Conservation (phyloP, 73 alveolate genomes). For the Paramecium sonneborni region DNA sequence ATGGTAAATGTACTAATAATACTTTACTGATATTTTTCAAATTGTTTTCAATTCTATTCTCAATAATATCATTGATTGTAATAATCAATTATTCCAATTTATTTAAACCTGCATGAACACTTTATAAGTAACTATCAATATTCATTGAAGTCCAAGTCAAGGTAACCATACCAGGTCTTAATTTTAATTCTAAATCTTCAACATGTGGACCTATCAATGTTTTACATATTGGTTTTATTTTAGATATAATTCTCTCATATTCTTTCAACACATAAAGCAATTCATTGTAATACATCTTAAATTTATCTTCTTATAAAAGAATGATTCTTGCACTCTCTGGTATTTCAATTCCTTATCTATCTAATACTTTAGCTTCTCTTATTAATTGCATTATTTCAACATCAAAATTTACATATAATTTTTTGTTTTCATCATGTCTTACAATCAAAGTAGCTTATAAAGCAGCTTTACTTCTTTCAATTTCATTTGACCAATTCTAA, state of each 20-base stretch:
- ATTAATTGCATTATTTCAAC: conserved; percentile 98
- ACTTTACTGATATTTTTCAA: conserved; percentile 97
- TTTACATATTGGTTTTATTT: conserved; percentile 98
- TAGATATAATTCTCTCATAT: conserved; percentile 98
- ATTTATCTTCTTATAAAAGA: conserved; percentile 99
- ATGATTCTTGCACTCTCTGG: conserved; percentile 99
- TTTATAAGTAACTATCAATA: conserved; percentile 98
- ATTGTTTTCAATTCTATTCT: conserved; percentile 99
- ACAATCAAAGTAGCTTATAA: conserved; percentile 95
- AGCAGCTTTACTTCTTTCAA: conserved; percentile 95
- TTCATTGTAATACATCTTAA: conserved; percentile 99
- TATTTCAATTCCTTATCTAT: conserved; percentile 99
- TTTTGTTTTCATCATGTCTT: conserved; percentile 94
- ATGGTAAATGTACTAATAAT: conserved; percentile 97
- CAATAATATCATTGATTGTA: conserved; percentile 98
- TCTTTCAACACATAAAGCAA: conserved; percentile 97
- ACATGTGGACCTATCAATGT: conserved; percentile 97
- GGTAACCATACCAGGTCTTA: conserved; percentile 99
- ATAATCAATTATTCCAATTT: conserved; percentile 98
- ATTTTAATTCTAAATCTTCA: conserved; percentile 98
- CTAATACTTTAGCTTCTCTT: conserved; percentile 99
- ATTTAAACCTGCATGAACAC: conserved; percentile 96
- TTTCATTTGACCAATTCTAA: conserved; percentile 89
- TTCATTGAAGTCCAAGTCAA: conserved; percentile 99
- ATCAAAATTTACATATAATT: conserved; percentile 98